Evolutionary conservation across 768 basidiomycete species (phyloP).

Genomic region (Sarcomyxa edulis): DNA sequence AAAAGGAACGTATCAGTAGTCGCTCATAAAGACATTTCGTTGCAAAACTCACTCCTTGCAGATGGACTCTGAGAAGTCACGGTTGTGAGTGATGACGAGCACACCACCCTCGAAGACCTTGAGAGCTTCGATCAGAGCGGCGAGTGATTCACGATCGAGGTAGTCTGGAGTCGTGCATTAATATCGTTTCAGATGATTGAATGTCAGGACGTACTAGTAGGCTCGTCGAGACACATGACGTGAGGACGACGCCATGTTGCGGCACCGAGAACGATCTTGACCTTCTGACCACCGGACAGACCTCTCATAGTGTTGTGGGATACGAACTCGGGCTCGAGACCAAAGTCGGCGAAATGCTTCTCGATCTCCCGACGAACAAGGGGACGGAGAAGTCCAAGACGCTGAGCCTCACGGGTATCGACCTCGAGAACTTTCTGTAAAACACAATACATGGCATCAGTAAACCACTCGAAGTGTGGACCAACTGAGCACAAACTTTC

Average conservation of each 20-base stretch:
- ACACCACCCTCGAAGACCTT: slow-evolving; percentile 99
- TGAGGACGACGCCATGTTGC: slow-evolving; percentile 99
- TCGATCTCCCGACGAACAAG: slow-evolving; percentile 98
- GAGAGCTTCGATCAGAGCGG: slow-evolving; percentile 96
- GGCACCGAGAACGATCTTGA: slow-evolving; percentile 97
- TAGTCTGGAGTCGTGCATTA: slow-evolving; percentile 82
- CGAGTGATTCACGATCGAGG: slow-evolving; percentile 98
- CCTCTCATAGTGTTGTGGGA: slow-evolving; percentile 99
- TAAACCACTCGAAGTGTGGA: background rate
- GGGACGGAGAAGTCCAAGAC: slow-evolving; percentile 89
- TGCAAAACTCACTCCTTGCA: slow-evolving; percentile 64
- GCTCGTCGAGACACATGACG: slow-evolving; percentile 95
- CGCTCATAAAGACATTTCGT: too few relatives aligned
- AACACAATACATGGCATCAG: slow-evolving; percentile 8
- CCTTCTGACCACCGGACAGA: slow-evolving; percentile 98
- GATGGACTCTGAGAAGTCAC: slow-evolving; percentile 97
- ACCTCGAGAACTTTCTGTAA: slow-evolving; percentile 90
- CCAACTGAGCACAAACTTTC: slow-evolving; percentile 46
- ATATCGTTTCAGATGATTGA: too few relatives aligned
- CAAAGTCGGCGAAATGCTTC: slow-evolving; percentile 99
- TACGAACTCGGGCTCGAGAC: slow-evolving; percentile 98
- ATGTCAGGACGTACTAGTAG: slow-evolving; percentile 73
- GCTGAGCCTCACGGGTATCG: slow-evolving; percentile 96
- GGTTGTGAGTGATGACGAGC: slow-evolving; percentile 95
- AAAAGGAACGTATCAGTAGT: too few relatives aligned